Evolutionary conservation across 352 stramenopile species (phyloP), one percentile per base, ranked within the genome.

Genomic region (Phytophthora constricta): DNA sequence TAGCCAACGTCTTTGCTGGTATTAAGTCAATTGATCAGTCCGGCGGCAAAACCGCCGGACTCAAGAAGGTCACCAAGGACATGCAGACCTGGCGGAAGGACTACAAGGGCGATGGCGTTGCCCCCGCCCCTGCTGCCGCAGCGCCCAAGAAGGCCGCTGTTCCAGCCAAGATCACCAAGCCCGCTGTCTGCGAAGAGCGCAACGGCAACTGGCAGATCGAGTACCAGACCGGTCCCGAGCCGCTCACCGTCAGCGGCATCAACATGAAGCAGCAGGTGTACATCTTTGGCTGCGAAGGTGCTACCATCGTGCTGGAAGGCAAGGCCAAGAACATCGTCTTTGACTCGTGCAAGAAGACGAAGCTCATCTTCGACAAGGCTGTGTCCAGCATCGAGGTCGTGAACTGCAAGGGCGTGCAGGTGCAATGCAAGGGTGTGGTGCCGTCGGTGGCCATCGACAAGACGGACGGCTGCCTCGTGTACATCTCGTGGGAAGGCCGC

Each of bases 371-470:
- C 65, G 97, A 99, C 72, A 93, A 93, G 62, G 88, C 91, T 52
- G 97, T 99, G 70, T 98, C 96, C 31, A 97, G 91, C 57, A 90
- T 98, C 54, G 97, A 99, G 81, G 80, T 99, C 58, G 96, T 99
- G 27, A 99, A 99, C 84, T 99, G 92, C 74, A 98, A 99, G 84
- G 95, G 92, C 64, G 90, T 99, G 57, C 95, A 99, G 71, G 83
- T 99, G 37, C 97, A 99, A 76, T 90, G 87, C 64, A 97, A 95
- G 64, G 94, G 92, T 57, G 79, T 87, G 31, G 97, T 98, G 62
- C 96, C 97, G 19, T 97, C 91, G 26, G 96, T 99, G 60, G 93
- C 95, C 5, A 99, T 99, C 79, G 98, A 99, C 87, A 99, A 99
- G 87, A 99, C 97, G 31, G 96, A 99, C 77, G 97, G 97, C 60